Evolutionary conservation across 768 basidiomycete genomes (phyloP).

Genomic region (Lentinula lateritia): DNA sequence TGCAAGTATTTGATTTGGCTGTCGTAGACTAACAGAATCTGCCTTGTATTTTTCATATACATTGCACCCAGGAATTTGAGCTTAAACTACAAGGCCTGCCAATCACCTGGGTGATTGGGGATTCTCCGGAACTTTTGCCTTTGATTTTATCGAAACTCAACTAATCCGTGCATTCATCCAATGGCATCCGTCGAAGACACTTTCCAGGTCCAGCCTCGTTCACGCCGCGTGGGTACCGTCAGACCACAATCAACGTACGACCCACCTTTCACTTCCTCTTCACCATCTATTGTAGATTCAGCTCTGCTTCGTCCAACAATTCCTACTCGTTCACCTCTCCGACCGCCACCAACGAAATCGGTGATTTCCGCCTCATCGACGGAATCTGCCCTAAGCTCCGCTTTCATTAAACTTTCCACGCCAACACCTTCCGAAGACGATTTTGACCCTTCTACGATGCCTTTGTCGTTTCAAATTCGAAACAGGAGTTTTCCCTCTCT

Average conservation of each 20-base stretch:
- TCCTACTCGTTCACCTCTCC: slow-evolving; percentile 21
- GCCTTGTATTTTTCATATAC: background rate
- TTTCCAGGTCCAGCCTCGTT: slow-evolving; percentile 26
- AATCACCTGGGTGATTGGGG: background rate
- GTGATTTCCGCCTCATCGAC: background rate
- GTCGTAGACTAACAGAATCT: background rate
- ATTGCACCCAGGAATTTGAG: background rate
- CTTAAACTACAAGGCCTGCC: background rate
- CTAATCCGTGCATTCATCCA: slow-evolving; percentile 2
- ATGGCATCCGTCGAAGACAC: slow-evolving; percentile 2
- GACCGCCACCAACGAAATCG: slow-evolving; percentile 15
- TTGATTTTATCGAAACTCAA: background rate
- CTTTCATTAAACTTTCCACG: slow-evolving; percentile 9
- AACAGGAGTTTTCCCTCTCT: slow-evolving; percentile 21
- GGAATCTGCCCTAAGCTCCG: slow-evolving; percentile 3
- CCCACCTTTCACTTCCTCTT: slow-evolving; percentile 23
- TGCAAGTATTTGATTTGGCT: background rate
- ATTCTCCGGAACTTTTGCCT: background rate
- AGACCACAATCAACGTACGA: slow-evolving; percentile 28
- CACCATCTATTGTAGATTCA: slow-evolving; percentile 22
- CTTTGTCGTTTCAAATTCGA: slow-evolving; percentile 17
- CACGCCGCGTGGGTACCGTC: slow-evolving; percentile 39
- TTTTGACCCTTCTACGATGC: slow-evolving; percentile 5
- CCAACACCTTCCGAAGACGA: slow-evolving; percentile 5
- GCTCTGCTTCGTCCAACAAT: slow-evolving; percentile 23